phyloP scores from a whole-genome alignment of 495 filamentous ascomycete species.

The Apiosordaria backusii region DNA sequence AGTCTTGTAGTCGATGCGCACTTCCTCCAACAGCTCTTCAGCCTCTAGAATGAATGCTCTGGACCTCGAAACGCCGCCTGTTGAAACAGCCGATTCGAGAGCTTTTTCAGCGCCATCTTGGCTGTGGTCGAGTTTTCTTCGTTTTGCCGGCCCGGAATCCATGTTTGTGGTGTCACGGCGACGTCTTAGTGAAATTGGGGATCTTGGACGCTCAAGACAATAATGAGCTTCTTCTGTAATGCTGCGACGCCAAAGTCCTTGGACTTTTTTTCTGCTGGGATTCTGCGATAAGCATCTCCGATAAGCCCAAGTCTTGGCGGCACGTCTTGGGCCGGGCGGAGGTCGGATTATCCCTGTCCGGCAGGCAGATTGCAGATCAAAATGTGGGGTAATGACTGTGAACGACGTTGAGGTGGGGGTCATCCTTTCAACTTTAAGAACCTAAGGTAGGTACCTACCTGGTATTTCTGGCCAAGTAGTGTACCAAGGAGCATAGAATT shows the following conservation, averaged over 20 bases:
- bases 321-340: not conserved
- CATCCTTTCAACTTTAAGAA: not conserved
- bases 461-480: too few relatives aligned
- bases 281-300: slow-evolving; percentile 14
- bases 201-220: too few relatives aligned
- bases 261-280: slow-evolving; percentile 19
- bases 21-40: slow-evolving; percentile 72
- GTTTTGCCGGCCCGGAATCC: slow-evolving; percentile 44
- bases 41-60: slow-evolving; percentile 84
- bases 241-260: not conserved
- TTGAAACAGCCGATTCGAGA: slow-evolving; percentile 28
- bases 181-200: slow-evolving; percentile 2
- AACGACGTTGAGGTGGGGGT: not conserved
- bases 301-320: slow-evolving; percentile 13
- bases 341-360: slow-evolving; percentile 14
- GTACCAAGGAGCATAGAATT: too few relatives aligned
- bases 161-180: slow-evolving; percentile 27
- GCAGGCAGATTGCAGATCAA: slow-evolving; percentile 15
- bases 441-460: too few relatives aligned
- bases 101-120: slow-evolving; percentile 24
- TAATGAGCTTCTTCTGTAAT: not conserved
- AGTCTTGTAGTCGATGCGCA: slow-evolving; percentile 65
- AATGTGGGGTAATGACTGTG: slow-evolving; percentile 1
- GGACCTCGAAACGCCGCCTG: slow-evolving; percentile 35
- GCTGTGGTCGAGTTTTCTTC: slow-evolving; percentile 46